A percentile compares a stretch with the other conserved stretches of the same genome.
Evolutionary conservation across 805 yeast genomes (phyloP).

Genomic region (Teunomyces atbi): DNA sequence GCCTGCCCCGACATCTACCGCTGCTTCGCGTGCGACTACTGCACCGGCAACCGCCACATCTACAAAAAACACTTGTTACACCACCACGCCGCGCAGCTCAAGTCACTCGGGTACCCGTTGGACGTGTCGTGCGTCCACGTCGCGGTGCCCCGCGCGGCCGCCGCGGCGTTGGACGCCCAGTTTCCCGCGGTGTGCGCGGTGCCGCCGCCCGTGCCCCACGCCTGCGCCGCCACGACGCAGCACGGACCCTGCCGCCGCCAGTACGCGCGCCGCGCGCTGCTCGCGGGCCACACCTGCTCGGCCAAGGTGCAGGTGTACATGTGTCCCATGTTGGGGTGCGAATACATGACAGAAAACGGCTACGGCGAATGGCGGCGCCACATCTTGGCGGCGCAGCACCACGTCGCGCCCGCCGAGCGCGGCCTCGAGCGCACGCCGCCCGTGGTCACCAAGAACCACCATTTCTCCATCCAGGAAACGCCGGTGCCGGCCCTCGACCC

Average conservation of each 20-base stretch:
- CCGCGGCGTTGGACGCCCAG: background rate
- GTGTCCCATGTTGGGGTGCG: conserved; percentile 43
- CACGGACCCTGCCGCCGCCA: background rate
- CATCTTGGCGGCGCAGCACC: conserved; percentile 20
- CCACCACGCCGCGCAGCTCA: conserved; percentile 17
- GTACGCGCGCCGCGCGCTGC: background rate
- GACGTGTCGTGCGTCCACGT: background rate
- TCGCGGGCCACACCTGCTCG: conserved; percentile 21
- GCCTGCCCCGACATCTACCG: conserved; percentile 10
- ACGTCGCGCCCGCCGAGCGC: conserved; percentile 8
- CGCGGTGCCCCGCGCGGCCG: background rate
- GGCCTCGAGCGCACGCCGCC: too few relatives aligned
- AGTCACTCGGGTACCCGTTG: conserved; percentile 27
- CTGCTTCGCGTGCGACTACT: conserved; percentile 28
- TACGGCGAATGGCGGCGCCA: conserved; percentile 30
- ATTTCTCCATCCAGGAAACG: background rate
- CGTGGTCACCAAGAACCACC: background rate
- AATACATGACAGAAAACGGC: conserved; percentile 32
- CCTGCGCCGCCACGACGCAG: too few relatives aligned
- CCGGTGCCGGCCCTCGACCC: background rate
- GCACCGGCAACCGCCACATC: conserved; percentile 26
- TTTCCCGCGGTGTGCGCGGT: background rate
- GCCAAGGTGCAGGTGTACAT: conserved; percentile 28
- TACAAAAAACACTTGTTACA: conserved; percentile 26
- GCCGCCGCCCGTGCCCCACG: background rate